These are phyloP conservation scores for Alternaria hordeiaustralica DNA, from an alignment of 2,329 filamentous ascomycete species.

Conservation along the genomic window DNA sequence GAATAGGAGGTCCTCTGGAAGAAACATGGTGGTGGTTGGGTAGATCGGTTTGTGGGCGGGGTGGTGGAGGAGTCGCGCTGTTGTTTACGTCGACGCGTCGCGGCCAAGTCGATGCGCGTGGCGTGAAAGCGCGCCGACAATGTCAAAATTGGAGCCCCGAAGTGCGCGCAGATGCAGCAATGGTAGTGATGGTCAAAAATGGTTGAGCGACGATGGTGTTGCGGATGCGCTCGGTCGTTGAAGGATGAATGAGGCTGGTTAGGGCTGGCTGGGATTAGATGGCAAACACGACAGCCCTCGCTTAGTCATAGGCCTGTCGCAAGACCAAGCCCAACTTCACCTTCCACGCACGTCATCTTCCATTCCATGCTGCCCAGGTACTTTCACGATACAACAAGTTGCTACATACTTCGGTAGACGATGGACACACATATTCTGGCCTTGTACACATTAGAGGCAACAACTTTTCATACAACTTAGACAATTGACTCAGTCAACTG, in stretches of 20 bases:
- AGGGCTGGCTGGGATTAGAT: conserved; percentile 15
- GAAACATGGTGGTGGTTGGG: conserved; percentile 75
- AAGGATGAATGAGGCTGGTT: conserved; percentile 21
- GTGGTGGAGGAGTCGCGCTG: conserved; percentile 25
- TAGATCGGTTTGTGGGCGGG: conserved; percentile 15
- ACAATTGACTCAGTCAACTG: neutral
- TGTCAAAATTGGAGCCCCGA: conserved; percentile 17
- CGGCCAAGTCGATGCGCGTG: conserved; percentile 31
- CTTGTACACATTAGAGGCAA: neutral
- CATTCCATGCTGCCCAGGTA: neutral
- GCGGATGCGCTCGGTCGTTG: conserved; percentile 25
- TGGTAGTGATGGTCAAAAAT: conserved; percentile 25
- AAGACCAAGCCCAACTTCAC: neutral
- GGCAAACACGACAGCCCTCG: conserved; percentile 7
- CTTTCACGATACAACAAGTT: neutral
- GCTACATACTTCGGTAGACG: neutral
- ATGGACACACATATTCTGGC: neutral
- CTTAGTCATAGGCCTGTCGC: conserved; percentile 8
- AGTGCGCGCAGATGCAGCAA: conserved; percentile 30
- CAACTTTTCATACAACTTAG: too few species aligned
- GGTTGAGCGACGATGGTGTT: conserved; percentile 29
- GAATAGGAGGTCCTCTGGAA: conserved; percentile 92
- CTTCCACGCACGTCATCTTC: neutral
- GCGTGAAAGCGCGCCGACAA: conserved; percentile 30
- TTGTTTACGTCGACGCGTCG: conserved; percentile 46